Evolutionary conservation across 306 rosid species (phyloP), one percentile per base, ranked within the genome.

Genomic region (Rosa persica): DNA sequence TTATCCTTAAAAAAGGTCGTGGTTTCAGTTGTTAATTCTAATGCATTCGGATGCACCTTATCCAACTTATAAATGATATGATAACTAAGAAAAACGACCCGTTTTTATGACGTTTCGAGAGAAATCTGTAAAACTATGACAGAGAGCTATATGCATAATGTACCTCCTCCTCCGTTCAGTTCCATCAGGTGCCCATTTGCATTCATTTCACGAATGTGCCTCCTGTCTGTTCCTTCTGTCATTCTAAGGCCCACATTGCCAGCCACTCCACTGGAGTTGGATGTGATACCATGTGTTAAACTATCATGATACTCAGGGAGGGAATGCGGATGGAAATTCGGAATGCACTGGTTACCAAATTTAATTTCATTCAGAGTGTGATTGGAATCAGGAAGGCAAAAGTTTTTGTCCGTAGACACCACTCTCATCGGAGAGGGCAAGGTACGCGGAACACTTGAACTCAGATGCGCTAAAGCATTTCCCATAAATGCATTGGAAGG

Each of bases 111-210:
- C 36, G 1, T 23, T 39, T 9, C 0, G 16, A 67, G 52, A 68
- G 25, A 51, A 38, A 62, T 19, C 5, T 72, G 42, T 30, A 27
- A 51, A 72, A 51, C 15, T 30, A 11, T 30, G 23, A 30, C 44
- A 84, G 66, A 47, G 57, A 47, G 49, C 65, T 27, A 77, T 51
- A 78, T 23, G 72, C 43, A 48, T 46, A 73, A 83, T 77, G 61
- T 78, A 88, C 97, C 97, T 82, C 90, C 89, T 85, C 86, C 89
- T 83, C 86, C 86, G 70, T 81, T 88, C 72, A 87, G 87, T 80
- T 92, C 97, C 38, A 88, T 25, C 7, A 84, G 81, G 72, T 76
- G 89, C 78, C 91, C 87, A 72, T 84, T 75, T 68, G 89, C 81
- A 77, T 69, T 85, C 25, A 84, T 77, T 79, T 90, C 86, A 62